These are phyloP conservation scores for Kodamaea fukazawae DNA, from an alignment of 805 yeast species.

Conservation along the genomic window DNA sequence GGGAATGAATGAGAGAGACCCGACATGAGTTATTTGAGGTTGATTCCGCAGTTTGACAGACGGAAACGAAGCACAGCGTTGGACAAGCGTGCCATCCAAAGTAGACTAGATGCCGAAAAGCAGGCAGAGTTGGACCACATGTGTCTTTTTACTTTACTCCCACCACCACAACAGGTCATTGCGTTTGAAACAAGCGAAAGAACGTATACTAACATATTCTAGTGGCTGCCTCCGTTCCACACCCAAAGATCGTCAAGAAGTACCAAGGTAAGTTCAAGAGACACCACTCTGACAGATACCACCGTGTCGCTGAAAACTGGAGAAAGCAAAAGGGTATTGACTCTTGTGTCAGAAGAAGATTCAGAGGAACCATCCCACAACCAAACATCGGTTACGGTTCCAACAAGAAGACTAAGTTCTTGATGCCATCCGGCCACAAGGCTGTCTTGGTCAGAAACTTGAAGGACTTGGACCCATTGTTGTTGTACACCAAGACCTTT, in stretches of 20 bases:
- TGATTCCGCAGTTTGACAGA: no score
- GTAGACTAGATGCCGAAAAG: no score
- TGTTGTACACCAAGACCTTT: conserved; percentile 96
- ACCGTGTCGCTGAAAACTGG: conserved; percentile 98
- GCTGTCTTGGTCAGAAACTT: conserved; percentile 89
- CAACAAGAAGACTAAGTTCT: conserved; percentile 96
- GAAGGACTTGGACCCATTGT: conserved; percentile 89
- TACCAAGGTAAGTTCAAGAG: conserved; percentile 99
- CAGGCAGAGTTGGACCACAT: no score
- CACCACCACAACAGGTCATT: no score
- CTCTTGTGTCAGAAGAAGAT: conserved; percentile 99
- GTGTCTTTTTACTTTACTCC: no score
- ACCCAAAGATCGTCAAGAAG: conserved; percentile 99
- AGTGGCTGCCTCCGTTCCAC: conserved; percentile 96
- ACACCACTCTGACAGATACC: conserved; percentile 99
- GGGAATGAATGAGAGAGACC: not conserved
- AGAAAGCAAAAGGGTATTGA: conserved; percentile 99
- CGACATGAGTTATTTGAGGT: not conserved
- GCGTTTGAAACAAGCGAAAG: not conserved
- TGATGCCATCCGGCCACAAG: conserved; percentile 98
- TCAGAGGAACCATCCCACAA: conserved; percentile 98
- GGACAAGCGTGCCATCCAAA: no score
- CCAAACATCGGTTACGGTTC: conserved; percentile 99
- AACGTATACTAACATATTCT: conserved; percentile 24
- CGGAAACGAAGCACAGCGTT: no score